Percentiles rank a stretch among this genome's conserved stretches.
phyloP scores from a whole-genome alignment of 805 yeast species.

The Suhomyces emberorum region DNA sequence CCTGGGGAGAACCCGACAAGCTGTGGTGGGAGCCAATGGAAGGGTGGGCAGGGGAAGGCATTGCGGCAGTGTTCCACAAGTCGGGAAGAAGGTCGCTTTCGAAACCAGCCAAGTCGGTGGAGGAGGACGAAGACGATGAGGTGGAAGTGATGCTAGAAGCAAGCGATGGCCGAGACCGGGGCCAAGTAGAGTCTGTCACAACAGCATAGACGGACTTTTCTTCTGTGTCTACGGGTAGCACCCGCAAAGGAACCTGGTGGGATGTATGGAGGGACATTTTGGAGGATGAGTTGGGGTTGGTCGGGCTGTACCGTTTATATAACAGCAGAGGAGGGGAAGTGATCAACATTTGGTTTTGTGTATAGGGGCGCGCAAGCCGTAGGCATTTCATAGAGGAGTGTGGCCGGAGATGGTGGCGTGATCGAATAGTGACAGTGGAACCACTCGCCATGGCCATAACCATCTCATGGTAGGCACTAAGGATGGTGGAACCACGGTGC shows the following conservation, averaged over 20 bases:
- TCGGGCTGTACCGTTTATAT: constrained; percentile 4
- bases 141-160: constrained; percentile 7
- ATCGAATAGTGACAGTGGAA: neutral
- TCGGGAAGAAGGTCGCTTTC: constrained; percentile 33
- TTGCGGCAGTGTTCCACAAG: constrained; percentile 27
- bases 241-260: constrained; percentile 8
- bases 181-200: neutral
- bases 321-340: constrained; percentile 8
- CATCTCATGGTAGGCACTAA: no score
- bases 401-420: constrained; percentile 1
- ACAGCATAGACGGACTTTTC: neutral
- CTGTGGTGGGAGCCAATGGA: neutral
- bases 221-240: constrained; percentile 6
- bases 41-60: constrained; percentile 7
- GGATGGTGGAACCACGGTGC: no score
- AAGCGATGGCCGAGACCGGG: constrained; percentile 6
- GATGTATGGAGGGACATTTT: constrained; percentile 1
- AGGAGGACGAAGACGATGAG: constrained; percentile 8
- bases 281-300: neutral
- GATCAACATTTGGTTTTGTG: constrained; percentile 7
- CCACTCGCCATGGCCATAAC: neutral
- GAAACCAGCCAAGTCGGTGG: constrained; percentile 9
- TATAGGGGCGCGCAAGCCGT: constrained; percentile 4
- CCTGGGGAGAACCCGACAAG: constrained; percentile 3
- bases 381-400: neutral